These are phyloP conservation scores for Gastrodia elata DNA, from an alignment of 106 monocot species.

Conservation along the genomic window DNA sequence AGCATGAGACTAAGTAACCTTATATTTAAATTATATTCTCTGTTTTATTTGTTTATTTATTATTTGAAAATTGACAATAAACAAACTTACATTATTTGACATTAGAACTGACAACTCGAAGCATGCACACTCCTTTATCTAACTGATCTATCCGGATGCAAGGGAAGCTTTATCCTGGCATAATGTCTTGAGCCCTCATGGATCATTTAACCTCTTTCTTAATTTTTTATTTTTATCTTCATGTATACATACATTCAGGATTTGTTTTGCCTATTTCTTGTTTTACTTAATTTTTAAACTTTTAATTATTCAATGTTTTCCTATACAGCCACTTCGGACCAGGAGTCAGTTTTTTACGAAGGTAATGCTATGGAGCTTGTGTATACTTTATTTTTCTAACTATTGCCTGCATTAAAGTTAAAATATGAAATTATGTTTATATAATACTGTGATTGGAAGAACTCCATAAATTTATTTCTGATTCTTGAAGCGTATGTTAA, in stretches of 20 bases:
- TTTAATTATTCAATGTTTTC: constrained; percentile 1
- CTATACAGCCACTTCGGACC: constrained; percentile 45
- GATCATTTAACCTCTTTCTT: too few species aligned
- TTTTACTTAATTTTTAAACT: neutral
- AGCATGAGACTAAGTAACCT: too few species aligned
- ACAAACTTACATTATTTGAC: neutral
- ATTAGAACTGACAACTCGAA: neutral
- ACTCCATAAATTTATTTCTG: neutral
- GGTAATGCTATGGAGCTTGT: constrained; percentile 10
- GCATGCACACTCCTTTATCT: neutral
- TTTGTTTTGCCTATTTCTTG: neutral
- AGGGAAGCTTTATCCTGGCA: too few species aligned
- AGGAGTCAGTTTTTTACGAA: constrained; percentile 43
- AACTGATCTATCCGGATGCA: neutral
- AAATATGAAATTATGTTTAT: neutral
- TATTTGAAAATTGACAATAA: neutral
- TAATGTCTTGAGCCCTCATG: too few species aligned
- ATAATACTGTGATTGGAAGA: neutral
- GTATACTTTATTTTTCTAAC: neutral
- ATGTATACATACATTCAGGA: neutral
- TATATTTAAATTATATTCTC: neutral
- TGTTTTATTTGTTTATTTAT: neutral
- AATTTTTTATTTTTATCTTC: too few species aligned
- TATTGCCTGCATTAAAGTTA: neutral
- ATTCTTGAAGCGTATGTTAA: neutral